phyloP scores from a whole-genome alignment of 495 filamentous ascomycete genomes.

The Evernia prunastri region DNA sequence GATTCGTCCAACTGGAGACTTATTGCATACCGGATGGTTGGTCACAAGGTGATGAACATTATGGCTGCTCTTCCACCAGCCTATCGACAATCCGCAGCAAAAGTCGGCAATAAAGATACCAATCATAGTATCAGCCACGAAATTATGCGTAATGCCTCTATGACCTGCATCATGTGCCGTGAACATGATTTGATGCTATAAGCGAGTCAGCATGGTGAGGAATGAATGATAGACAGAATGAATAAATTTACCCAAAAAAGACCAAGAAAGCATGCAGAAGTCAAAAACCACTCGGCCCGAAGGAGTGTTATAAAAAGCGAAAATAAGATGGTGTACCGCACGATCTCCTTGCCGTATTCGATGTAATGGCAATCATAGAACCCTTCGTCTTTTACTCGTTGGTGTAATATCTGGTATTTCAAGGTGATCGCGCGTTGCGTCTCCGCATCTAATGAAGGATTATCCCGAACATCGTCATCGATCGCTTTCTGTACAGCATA shows the following conservation, averaged over 20 bases:
- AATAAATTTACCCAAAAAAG: conserved; percentile 36
- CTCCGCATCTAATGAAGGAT: conserved; percentile 38
- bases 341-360: conserved; percentile 41
- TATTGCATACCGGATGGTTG: conserved; percentile 35
- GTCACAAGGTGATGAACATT: conserved; percentile 49
- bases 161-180: conserved; percentile 48
- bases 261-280: conserved; percentile 41
- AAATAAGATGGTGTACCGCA: conserved; percentile 38
- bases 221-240: neutral
- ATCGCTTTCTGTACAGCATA: conserved; percentile 45
- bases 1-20: neutral
- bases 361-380: conserved; percentile 40
- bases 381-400: conserved; percentile 35
- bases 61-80: conserved; percentile 50
- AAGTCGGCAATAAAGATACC: conserved; percentile 45
- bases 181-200: conserved; percentile 47
- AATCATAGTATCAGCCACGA: conserved; percentile 41
- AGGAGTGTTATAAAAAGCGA: conserved; percentile 32
- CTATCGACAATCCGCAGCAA: conserved; percentile 43
- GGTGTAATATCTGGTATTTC: conserved; percentile 39
- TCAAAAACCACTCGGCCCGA: conserved; percentile 37
- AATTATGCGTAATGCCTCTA: conserved; percentile 43
- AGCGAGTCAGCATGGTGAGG: neutral
- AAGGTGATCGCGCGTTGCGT: conserved; percentile 38
- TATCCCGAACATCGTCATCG: conserved; percentile 30